Evolutionary conservation across 345 rosid genomes (phyloP).

Genomic region (Theobroma cacao): DNA sequence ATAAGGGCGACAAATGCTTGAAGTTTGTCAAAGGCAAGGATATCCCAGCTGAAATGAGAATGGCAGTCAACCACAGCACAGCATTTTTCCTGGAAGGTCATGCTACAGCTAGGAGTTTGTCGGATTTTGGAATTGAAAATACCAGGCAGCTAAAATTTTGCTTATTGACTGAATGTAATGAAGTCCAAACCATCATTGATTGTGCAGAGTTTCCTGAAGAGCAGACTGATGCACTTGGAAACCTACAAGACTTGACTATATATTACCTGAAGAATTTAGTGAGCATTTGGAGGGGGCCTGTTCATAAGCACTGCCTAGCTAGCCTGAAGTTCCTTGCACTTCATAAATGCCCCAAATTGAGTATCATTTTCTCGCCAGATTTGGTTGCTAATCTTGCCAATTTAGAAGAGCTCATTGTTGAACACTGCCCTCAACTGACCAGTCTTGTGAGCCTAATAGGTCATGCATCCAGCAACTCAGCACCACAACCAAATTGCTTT

Average conservation of each 20-base stretch:
- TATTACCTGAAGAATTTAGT: slow-evolving; percentile 15
- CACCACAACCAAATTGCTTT: background rate
- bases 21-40: slow-evolving; percentile 15
- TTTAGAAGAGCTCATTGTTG: slow-evolving; percentile 10
- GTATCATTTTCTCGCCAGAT: background rate
- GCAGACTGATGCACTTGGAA: background rate
- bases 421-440: no score
- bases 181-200: slow-evolving; percentile 13
- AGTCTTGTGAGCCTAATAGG: background rate
- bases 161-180: slow-evolving; percentile 23
- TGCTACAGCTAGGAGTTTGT: background rate
- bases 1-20: slow-evolving; percentile 14
- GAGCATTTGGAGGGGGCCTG: slow-evolving; percentile 25
- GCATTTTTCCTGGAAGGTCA: slow-evolving; percentile 25
- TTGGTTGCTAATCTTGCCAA: background rate
- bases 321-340: slow-evolving; percentile 16
- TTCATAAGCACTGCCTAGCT: background rate
- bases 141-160: slow-evolving; percentile 19
- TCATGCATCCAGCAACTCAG: background rate
- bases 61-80: background rate
- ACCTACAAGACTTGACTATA: slow-evolving; percentile 14
- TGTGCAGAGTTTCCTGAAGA: background rate
- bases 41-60: background rate
- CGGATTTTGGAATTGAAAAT: slow-evolving; percentile 7
- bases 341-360: background rate